Evolutionary conservation across 345 rosid species (phyloP).

Genomic region (Melastoma malabathricum): DNA sequence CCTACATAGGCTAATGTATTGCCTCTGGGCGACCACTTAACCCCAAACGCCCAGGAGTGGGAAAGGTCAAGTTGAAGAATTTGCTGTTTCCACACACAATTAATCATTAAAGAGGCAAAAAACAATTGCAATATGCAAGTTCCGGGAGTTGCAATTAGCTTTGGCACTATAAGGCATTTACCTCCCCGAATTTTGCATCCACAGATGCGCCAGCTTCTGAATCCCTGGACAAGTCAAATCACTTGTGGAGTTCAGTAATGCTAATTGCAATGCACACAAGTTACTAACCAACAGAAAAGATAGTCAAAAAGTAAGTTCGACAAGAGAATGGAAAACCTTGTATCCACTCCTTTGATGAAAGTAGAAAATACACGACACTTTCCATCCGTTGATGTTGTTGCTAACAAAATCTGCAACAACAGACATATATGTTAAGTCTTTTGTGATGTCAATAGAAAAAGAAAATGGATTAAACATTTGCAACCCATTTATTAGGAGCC

Average conservation of each 20-base stretch:
- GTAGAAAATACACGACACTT: slow-evolving; percentile 94
- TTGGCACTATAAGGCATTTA: slow-evolving; percentile 10
- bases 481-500: too few species aligned
- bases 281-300: neutral
- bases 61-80: slow-evolving; percentile 98
- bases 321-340: slow-evolving; percentile 29
- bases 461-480: neutral
- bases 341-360: slow-evolving; percentile 95
- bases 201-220: slow-evolving; percentile 51
- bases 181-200: slow-evolving; percentile 95
- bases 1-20: slow-evolving; percentile 94
- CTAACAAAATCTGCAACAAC: slow-evolving; percentile 59
- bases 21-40: slow-evolving; percentile 98
- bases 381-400: slow-evolving; percentile 96
- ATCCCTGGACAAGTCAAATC: slow-evolving; percentile 36
- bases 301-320: neutral
- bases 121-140: neutral
- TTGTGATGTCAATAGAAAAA: neutral
- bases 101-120: neutral
- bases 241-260: too few species aligned
- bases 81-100: slow-evolving; percentile 47
- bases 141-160: neutral
- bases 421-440: neutral
- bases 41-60: slow-evolving; percentile 98
- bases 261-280: neutral